Evolutionary conservation across 306 rosid species (phyloP).

Genomic region (Neltuma alba): DNA sequence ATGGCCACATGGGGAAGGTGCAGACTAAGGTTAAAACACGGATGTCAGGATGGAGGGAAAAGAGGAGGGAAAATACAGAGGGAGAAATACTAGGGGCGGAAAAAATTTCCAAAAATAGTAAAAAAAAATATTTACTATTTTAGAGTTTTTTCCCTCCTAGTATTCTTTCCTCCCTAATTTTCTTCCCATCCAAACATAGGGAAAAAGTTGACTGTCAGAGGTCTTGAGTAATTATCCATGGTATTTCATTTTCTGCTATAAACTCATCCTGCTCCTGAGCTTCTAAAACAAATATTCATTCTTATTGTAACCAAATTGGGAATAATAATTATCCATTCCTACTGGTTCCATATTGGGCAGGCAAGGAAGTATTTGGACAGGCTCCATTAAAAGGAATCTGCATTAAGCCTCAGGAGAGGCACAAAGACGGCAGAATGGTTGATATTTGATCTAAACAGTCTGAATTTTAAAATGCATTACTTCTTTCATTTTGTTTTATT

Average conservation of each 20-base stretch:
- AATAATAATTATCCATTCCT: background rate
- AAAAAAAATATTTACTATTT: too few species aligned
- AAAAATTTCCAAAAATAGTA: too few species aligned
- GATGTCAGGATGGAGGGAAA: too few species aligned
- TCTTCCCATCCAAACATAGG: too few species aligned
- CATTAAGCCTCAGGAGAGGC: background rate
- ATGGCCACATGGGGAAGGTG: background rate
- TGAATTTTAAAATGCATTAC: background rate
- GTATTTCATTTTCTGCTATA: background rate
- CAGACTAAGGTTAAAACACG: constrained; percentile 4
- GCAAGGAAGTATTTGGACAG: background rate
- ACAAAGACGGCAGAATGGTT: background rate
- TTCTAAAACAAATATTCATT: background rate
- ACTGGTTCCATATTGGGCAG: background rate
- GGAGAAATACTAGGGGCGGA: too few species aligned
- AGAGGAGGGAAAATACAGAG: too few species aligned
- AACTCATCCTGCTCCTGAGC: background rate
- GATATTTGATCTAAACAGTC: background rate
- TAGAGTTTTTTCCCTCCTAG: too few species aligned
- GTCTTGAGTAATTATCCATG: background rate
- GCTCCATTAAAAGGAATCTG: background rate
- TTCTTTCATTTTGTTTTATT: background rate
- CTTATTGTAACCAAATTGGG: background rate
- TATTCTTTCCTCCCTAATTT: too few species aligned
- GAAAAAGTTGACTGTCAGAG: background rate